These are phyloP conservation scores for Penicillium manginii DNA, from an alignment of 495 filamentous ascomycete species.

Conservation along the genomic window DNA sequence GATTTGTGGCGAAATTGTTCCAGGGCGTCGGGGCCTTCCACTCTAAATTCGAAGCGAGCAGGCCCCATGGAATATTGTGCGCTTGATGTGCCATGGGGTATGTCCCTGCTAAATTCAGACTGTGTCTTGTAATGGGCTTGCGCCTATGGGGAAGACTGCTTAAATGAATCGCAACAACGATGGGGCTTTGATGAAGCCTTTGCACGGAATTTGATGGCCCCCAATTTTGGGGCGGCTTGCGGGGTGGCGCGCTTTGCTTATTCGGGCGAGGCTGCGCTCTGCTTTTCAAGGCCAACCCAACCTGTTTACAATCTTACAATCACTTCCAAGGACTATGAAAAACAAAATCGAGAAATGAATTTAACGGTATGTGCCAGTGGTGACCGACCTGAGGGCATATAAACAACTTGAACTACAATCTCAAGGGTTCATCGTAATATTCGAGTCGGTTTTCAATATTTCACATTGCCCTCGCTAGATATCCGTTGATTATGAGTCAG, in stretches of 20 bases:
- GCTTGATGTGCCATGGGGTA: constrained; percentile 22
- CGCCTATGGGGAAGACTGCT: neutral
- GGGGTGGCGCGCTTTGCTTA: too few relatives aligned
- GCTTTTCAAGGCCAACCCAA: neutral
- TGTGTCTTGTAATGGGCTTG: neutral
- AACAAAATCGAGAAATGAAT: too few relatives aligned
- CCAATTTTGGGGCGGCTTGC: neutral
- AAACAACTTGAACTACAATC: too few relatives aligned
- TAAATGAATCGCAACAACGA: neutral
- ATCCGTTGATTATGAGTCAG: too few relatives aligned
- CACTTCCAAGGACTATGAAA: too few relatives aligned
- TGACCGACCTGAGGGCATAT: too few relatives aligned
- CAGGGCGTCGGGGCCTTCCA: neutral
- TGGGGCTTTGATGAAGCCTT: neutral
- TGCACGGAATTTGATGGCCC: neutral
- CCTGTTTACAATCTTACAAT: too few relatives aligned
- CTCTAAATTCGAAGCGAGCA: constrained; percentile 19
- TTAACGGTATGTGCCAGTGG: too few relatives aligned
- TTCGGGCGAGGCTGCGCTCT: neutral
- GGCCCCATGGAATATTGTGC: constrained; percentile 24
- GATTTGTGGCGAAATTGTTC: constrained; percentile 7
- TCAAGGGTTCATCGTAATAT: too few relatives aligned
- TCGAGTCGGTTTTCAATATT: too few relatives aligned
- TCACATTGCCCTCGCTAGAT: too few relatives aligned
- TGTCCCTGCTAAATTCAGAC: neutral